Percentiles rank a stretch among this genome's conserved stretches.
phyloP scores from a whole-genome alignment of 2,329 filamentous ascomycete species.

The Cercospora janseana region DNA sequence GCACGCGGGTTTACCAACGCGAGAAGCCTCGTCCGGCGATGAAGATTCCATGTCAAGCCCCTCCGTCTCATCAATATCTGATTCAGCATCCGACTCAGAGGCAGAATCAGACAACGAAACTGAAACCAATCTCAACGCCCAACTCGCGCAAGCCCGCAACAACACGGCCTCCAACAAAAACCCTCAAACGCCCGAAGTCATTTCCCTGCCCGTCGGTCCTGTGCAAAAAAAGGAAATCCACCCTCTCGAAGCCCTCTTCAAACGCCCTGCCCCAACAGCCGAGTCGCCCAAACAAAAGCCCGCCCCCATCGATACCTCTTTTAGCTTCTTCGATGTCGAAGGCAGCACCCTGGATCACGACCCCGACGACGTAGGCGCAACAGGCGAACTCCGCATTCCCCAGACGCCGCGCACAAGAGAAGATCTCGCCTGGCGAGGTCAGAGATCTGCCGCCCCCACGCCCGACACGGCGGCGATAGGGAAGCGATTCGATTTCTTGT shows the following conservation, averaged over 20 bases:
- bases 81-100: constrained; percentile 3
- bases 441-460: constrained; percentile 89
- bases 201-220: constrained; percentile 14
- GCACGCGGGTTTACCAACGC: constrained; percentile 13
- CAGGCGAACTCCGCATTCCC: constrained; percentile 47
- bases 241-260: constrained; percentile 90
- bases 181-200: constrained; percentile 11
- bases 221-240: constrained; percentile 57
- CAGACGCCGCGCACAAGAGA: constrained; percentile 80
- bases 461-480: constrained; percentile 84
- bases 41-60: constrained; percentile 13
- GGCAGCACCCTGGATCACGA: constrained; percentile 38
- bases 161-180: constrained; percentile 26
- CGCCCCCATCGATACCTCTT: constrained; percentile 55
- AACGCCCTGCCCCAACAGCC: constrained; percentile 57
- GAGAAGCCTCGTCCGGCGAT: constrained; percentile 18
- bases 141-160: constrained; percentile 22
- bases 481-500: constrained; percentile 54
- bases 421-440: constrained; percentile 70
- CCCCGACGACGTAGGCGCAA: constrained; percentile 38
- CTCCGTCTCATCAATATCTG: constrained; percentile 15
- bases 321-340: constrained; percentile 68
- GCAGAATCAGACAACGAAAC: constrained; percentile 15
- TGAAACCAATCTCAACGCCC: constrained; percentile 19
- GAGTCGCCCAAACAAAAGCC: constrained; percentile 41